Evolutionary conservation across 1,139 yeast species (phyloP).

Genomic region (Debaryomyces sp.): DNA sequence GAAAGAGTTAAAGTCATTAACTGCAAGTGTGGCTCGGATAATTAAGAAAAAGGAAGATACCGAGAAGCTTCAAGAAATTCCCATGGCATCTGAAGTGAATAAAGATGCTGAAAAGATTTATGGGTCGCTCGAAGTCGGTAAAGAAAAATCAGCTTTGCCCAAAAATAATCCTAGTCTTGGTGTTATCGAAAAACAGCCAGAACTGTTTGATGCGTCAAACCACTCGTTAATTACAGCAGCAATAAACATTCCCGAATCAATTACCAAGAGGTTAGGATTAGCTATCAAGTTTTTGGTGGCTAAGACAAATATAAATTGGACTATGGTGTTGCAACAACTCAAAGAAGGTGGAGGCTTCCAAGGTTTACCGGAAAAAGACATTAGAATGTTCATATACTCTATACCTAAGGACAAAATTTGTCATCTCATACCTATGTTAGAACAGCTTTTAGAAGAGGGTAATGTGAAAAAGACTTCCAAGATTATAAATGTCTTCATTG

Average conservation of each 20-base stretch:
- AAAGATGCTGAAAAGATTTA: conserved; percentile 20
- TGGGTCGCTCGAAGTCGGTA: conserved; percentile 12
- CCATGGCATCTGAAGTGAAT: conserved; percentile 25
- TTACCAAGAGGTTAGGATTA: conserved; percentile 50
- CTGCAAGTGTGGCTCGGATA: conserved; percentile 25
- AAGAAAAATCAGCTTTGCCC: not conserved
- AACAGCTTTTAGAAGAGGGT: conserved; percentile 37
- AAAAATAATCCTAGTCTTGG: not conserved
- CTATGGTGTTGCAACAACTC: conserved; percentile 50
- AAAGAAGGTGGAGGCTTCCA: conserved; percentile 42
- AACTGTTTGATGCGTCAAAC: conserved; percentile 6
- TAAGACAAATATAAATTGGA: conserved; percentile 57
- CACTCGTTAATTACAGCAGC: conserved; percentile 23
- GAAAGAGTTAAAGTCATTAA: conserved; percentile 20
- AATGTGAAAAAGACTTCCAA: conserved; percentile 32
- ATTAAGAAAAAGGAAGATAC: conserved; percentile 18
- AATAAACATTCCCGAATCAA: conserved; percentile 40
- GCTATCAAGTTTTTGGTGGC: conserved; percentile 50
- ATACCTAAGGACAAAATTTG: conserved; percentile 46
- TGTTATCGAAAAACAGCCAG: not conserved
- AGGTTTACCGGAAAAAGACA: conserved; percentile 38
- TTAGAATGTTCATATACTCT: conserved; percentile 40
- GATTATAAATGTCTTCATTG: conserved; percentile 49
- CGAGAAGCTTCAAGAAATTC: conserved; percentile 18
- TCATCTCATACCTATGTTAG: conserved; percentile 35